Conservation (phyloP, 306 rosid genomes). For the Trifolium pratense region DNA sequence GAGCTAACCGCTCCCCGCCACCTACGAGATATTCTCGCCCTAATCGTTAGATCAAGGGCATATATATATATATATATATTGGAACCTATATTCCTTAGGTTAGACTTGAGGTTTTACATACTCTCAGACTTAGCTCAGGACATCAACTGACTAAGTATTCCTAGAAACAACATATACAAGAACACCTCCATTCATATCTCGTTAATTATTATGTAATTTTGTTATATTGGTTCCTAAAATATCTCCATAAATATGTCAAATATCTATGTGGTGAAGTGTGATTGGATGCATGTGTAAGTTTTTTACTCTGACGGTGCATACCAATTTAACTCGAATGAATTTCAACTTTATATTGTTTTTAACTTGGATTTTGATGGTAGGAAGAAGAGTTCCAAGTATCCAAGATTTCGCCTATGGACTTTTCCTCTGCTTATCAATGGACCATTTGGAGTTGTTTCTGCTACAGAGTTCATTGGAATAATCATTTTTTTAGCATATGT, state of each 20-base stretch:
- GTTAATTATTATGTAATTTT: background rate
- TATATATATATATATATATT: no score
- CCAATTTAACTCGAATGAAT: background rate
- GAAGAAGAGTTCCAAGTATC: conserved; percentile 55
- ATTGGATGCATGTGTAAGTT: no score
- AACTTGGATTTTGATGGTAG: conserved; percentile 47
- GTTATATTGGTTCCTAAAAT: background rate
- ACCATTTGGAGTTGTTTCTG: conserved; percentile 90
- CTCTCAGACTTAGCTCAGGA: no score
- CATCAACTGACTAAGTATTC: no score
- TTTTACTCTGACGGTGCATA: background rate
- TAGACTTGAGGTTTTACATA: no score
- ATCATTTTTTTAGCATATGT: conserved; percentile 63
- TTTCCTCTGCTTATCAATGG: conserved; percentile 84
- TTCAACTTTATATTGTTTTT: background rate
- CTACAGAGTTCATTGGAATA: conserved; percentile 79
- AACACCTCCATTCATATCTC: background rate
- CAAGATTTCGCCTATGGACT: conserved; percentile 81
- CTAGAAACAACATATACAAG: no score
- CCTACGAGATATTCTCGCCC: no score
- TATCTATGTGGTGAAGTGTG: no score
- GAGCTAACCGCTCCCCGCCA: no score
- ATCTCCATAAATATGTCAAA: background rate
- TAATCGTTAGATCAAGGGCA: no score
- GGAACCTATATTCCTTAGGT: no score